phyloP scores from a whole-genome alignment of 495 filamentous ascomycete genomes.

The Penicillium macrosclerotiorum region DNA sequence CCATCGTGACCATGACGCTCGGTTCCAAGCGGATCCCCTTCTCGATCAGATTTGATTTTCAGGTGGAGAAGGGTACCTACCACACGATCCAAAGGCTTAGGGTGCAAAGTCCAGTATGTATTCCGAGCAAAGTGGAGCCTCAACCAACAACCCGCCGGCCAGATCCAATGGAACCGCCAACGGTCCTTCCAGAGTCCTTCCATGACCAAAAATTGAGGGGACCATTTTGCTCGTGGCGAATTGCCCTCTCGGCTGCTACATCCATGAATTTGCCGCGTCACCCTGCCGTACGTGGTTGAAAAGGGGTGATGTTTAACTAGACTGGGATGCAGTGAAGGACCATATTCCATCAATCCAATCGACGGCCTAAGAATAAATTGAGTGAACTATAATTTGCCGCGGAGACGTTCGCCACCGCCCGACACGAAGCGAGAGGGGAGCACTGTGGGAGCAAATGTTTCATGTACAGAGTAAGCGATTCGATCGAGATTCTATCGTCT shows the following conservation, averaged over 20 bases:
- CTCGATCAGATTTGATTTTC: background rate
- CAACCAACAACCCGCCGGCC: background rate
- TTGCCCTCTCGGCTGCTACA: background rate
- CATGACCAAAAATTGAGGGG: background rate
- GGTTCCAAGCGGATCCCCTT: background rate
- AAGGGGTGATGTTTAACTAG: background rate
- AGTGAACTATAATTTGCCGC: too few species aligned
- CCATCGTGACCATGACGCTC: background rate
- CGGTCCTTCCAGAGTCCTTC: background rate
- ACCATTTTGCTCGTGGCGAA: background rate
- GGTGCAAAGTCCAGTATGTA: background rate
- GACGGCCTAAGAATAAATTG: too few species aligned
- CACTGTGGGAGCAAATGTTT: background rate
- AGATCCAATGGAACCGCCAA: conserved; percentile 2
- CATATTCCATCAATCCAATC: too few species aligned
- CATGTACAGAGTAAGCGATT: too few species aligned
- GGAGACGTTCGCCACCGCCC: too few species aligned
- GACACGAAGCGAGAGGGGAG: too few species aligned
- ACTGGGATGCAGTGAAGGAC: too few species aligned
- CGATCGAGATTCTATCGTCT: too few species aligned
- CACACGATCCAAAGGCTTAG: conserved; percentile 5
- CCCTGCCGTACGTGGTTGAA: background rate
- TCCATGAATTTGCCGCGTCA: background rate
- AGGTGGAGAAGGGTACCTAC: background rate
- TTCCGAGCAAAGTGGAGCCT: conserved; percentile 1